Evolutionary conservation across 495 filamentous ascomycete genomes (phyloP).

Genomic region (Podospora bellae-mahoneyi): DNA sequence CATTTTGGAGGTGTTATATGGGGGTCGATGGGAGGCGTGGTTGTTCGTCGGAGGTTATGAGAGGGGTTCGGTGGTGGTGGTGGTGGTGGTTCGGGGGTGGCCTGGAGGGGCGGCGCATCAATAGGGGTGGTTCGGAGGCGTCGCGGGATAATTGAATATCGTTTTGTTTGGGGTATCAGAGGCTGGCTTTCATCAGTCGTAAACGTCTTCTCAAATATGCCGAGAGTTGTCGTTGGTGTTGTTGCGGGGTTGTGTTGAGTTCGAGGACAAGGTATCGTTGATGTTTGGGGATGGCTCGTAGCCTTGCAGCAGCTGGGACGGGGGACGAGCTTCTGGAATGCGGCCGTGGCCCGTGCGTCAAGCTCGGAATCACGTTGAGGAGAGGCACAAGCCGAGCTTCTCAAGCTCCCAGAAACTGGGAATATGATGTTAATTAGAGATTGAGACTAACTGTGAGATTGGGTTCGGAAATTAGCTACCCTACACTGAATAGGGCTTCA

Average conservation of each 20-base stretch:
- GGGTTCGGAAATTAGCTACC: too few relatives aligned
- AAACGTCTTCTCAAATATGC: background rate
- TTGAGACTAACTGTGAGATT: too few relatives aligned
- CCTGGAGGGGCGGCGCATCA: background rate
- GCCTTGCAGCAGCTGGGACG: background rate
- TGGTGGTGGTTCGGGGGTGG: background rate
- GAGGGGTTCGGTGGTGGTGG: background rate
- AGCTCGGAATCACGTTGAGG: background rate
- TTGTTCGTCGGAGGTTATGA: background rate
- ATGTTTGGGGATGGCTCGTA: background rate
- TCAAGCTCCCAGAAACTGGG: too few relatives aligned
- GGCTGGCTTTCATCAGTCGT: background rate
- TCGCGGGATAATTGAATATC: too few relatives aligned
- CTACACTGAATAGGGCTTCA: too few relatives aligned
- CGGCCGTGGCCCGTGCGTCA: background rate
- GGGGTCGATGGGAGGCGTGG: background rate
- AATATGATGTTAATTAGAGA: too few relatives aligned
- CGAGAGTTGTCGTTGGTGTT: background rate
- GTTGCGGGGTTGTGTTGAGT: background rate
- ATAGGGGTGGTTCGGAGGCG: background rate
- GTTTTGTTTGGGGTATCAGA: background rate
- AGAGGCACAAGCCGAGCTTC: too few relatives aligned
- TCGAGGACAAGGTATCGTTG: background rate
- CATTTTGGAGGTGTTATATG: slow-evolving; percentile 33
- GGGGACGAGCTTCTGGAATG: background rate